Conservation (phyloP, 2,329 filamentous ascomycete genomes). For the Botrytis deweyae region DNA sequence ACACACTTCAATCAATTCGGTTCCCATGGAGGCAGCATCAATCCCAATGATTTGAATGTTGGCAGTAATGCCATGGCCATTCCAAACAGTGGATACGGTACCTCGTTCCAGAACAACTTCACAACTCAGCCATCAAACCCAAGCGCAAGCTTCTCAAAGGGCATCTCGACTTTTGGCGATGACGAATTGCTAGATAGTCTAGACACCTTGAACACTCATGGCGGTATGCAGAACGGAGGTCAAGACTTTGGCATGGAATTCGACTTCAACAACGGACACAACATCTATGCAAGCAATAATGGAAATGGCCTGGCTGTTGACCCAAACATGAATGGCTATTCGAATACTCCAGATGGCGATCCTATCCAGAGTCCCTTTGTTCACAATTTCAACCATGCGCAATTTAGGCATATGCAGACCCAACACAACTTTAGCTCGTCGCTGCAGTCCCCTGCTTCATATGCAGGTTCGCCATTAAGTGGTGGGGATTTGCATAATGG, state of each 20-base stretch:
- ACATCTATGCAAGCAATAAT: constrained; percentile 55
- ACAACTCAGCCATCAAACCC: constrained; percentile 53
- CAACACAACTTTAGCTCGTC: constrained; percentile 56
- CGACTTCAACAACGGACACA: constrained; percentile 55
- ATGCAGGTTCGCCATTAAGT: constrained; percentile 51
- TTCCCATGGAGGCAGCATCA: constrained; percentile 58
- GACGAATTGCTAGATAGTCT: constrained; percentile 83
- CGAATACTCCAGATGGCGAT: constrained; percentile 86
- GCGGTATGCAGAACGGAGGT: constrained; percentile 52
- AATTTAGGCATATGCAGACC: constrained; percentile 69
- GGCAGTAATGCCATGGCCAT: constrained; percentile 54
- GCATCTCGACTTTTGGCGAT: constrained; percentile 77
- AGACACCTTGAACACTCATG: constrained; percentile 48
- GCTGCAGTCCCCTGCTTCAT: constrained; percentile 53
- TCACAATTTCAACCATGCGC: constrained; percentile 72
- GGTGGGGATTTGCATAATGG: constrained; percentile 50
- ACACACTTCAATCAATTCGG: constrained; percentile 45
- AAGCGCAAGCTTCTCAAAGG: constrained; percentile 71
- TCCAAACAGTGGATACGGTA: constrained; percentile 49
- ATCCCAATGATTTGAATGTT: constrained; percentile 84
- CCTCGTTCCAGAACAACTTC: constrained; percentile 63
- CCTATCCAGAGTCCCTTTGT: constrained; percentile 90
- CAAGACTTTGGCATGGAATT: constrained; percentile 60
- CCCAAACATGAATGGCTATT: constrained; percentile 72
- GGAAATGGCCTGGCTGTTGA: constrained; percentile 60